Evolutionary conservation across 2,329 filamentous ascomycete genomes (phyloP).

Genomic region (Penicillium sp.): DNA sequence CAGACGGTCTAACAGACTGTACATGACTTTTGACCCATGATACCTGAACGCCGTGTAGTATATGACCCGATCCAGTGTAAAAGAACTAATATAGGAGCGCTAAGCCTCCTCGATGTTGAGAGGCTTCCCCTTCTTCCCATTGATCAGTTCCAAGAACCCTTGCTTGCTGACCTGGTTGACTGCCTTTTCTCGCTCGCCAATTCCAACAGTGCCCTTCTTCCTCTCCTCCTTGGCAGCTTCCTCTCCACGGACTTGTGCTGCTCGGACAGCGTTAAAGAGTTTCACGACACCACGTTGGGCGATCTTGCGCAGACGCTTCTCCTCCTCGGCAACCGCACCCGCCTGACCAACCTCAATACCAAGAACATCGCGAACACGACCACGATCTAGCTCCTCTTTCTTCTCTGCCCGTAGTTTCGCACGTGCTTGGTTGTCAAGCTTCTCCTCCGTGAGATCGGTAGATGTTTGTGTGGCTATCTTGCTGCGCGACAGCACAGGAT

Average conservation of each 20-base stretch:
- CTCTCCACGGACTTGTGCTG: slow-evolving; percentile 85
- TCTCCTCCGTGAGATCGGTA: slow-evolving; percentile 73
- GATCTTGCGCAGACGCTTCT: slow-evolving; percentile 81
- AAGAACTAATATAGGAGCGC: slow-evolving; percentile 16
- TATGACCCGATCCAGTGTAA: slow-evolving; percentile 31
- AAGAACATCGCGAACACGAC: slow-evolving; percentile 84
- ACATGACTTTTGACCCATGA: slow-evolving; percentile 33
- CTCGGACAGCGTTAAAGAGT: slow-evolving; percentile 92
- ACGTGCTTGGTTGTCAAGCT: slow-evolving; percentile 80
- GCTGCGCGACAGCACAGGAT: slow-evolving; percentile 90
- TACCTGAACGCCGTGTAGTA: slow-evolving; percentile 39
- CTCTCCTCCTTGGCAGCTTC: slow-evolving; percentile 71
- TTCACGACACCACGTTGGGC: slow-evolving; percentile 94
- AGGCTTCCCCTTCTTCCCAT: slow-evolving; percentile 58
- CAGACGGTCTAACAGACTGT: slow-evolving; percentile 30
- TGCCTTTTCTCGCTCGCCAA: slow-evolving; percentile 80
- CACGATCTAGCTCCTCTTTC: slow-evolving; percentile 79
- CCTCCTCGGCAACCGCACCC: slow-evolving; percentile 66
- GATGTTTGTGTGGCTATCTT: slow-evolving; percentile 73
- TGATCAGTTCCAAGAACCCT: slow-evolving; percentile 91
- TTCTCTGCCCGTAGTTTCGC: slow-evolving; percentile 81
- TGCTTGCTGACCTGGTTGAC: slow-evolving; percentile 96
- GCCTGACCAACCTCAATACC: slow-evolving; percentile 61
- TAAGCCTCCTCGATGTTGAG: slow-evolving; percentile 51
- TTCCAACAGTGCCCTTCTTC: slow-evolving; percentile 76